Evolutionary conservation across 345 rosid genomes (phyloP).

Genomic region (Brassica carinata): DNA sequence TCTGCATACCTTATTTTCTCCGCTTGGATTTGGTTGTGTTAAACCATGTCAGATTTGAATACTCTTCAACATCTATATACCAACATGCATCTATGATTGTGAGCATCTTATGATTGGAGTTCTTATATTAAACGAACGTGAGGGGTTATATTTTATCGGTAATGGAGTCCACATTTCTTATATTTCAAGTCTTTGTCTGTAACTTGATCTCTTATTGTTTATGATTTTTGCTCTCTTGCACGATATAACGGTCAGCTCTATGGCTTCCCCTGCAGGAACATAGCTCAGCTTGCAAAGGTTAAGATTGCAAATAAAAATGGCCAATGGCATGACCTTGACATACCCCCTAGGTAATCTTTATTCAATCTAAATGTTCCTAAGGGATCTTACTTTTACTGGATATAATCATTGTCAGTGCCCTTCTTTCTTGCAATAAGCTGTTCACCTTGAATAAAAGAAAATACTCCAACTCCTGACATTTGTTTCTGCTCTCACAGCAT

Average conservation of each 20-base stretch:
- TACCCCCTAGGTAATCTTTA: conserved; percentile 52
- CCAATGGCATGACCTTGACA: conserved; percentile 67
- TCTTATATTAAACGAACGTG: not conserved
- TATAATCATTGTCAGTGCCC: not conserved
- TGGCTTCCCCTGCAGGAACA: conserved; percentile 57
- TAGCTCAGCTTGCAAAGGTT: conserved; percentile 85
- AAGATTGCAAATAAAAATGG: conserved; percentile 67
- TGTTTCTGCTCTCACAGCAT: conserved; percentile 28
- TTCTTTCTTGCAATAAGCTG: not conserved
- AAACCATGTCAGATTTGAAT: conserved; percentile 8
- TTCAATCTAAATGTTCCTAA: conserved; percentile 13
- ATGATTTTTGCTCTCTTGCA: conserved; percentile 1
- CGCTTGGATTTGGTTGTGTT: not conserved
- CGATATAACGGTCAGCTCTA: conserved; percentile 8
- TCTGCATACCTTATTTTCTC: conserved; percentile 1
- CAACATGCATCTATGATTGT: not conserved
- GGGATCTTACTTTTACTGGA: not conserved
- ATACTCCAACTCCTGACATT: conserved; percentile 13
- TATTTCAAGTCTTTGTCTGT: not conserved
- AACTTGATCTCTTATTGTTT: not conserved
- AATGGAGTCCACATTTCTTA: not conserved
- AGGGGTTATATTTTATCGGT: conserved; percentile 1
- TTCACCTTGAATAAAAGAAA: not conserved
- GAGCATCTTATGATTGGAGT: not conserved
- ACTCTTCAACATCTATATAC: not conserved